phyloP scores from a whole-genome alignment of 2,329 filamentous ascomycete genomes.

The Aspergillus phoenicis region DNA sequence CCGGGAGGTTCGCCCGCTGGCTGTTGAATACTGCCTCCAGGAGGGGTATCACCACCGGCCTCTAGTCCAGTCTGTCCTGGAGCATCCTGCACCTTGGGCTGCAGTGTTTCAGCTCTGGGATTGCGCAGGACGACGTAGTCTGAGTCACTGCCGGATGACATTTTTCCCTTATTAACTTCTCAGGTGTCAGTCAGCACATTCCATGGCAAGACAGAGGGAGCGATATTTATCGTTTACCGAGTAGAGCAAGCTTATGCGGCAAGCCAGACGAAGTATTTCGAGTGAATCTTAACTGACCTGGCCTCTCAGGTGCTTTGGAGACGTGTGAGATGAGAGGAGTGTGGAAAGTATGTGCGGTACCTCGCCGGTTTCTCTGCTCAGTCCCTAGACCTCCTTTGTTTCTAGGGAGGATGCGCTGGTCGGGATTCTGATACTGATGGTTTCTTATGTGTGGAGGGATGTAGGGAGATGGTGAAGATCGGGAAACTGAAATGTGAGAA shows the following conservation, averaged over 20 bases:
- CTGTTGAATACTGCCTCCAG: background rate
- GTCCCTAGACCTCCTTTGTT: background rate
- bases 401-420: background rate
- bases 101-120: background rate
- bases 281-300: background rate
- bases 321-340: background rate
- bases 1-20: background rate
- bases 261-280: background rate
- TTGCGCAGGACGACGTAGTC: constrained; percentile 27
- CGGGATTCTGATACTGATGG: background rate
- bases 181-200: background rate
- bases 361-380: background rate
- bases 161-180: background rate
- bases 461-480: background rate
- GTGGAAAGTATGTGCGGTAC: background rate
- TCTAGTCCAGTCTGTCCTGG: background rate
- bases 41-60: background rate
- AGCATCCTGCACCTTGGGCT: background rate
- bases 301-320: background rate
- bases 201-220: background rate
- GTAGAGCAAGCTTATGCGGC: background rate
- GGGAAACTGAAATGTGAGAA: background rate
- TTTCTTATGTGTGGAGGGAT: background rate
- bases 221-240: background rate
- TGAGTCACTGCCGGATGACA: constrained; percentile 21